Conservation (phyloP, 371 early-diverging fungal genomes). For the Blastocladiella emersonii region DNA sequence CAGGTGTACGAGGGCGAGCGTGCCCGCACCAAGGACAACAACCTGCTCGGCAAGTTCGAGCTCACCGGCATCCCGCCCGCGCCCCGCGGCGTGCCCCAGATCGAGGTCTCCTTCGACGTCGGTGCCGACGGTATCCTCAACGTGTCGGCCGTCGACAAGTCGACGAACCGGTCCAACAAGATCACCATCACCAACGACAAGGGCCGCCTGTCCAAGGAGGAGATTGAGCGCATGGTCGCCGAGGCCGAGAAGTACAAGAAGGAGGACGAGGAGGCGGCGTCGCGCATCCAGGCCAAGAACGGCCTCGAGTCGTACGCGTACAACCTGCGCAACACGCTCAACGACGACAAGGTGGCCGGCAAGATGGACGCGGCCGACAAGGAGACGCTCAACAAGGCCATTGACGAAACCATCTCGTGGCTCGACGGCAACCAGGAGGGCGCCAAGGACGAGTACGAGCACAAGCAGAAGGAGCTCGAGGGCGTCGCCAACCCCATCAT, state of each 20-base stretch:
- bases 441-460: constrained; percentile 86
- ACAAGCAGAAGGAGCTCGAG: constrained; percentile 87
- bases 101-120: constrained; percentile 95
- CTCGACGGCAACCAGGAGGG: constrained; percentile 79
- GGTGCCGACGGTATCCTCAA: constrained; percentile 95
- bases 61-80: constrained; percentile 91
- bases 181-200: constrained; percentile 98
- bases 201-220: constrained; percentile 93
- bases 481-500: constrained; percentile 90
- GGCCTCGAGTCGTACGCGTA: constrained; percentile 84
- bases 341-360: constrained; percentile 71
- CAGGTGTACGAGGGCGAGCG: constrained; percentile 98
- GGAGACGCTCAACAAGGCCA: constrained; percentile 59
- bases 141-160: constrained; percentile 91
- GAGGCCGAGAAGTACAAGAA: constrained; percentile 95
- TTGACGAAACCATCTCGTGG: constrained; percentile 73
- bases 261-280: constrained; percentile 83
- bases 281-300: constrained; percentile 78
- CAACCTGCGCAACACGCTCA: constrained; percentile 76
- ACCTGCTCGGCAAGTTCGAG: constrained; percentile 91
- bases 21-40: constrained; percentile 90
- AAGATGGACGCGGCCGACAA: constrained; percentile 75
- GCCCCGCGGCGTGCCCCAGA: constrained; percentile 94
- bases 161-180: constrained; percentile 84
- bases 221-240: constrained; percentile 90